A percentile compares a stretch with the other conserved stretches of the same genome.
These are phyloP conservation scores for Eucalyptus urophylla DNA, from an alignment of 345 rosid species.

Conservation along the genomic window DNA sequence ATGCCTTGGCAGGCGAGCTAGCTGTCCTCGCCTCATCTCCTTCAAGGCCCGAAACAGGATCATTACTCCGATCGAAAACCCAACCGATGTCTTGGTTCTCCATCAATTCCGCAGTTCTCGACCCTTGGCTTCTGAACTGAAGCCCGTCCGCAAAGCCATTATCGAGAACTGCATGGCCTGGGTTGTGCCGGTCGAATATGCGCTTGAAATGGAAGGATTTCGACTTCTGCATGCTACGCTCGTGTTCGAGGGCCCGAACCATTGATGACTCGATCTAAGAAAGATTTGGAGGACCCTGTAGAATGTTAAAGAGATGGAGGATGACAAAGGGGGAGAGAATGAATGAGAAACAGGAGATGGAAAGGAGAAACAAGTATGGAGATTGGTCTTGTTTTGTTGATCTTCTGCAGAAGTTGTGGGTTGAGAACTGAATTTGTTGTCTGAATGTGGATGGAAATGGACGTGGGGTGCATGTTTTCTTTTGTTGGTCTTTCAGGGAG, in stretches of 20 bases:
- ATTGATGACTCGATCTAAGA: constrained; percentile 2
- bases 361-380: background rate
- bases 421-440: background rate
- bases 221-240: constrained; percentile 28
- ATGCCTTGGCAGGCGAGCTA: background rate
- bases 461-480: constrained; percentile 14
- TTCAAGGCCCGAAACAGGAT: background rate
- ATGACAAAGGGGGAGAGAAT: background rate
- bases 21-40: background rate
- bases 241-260: constrained; percentile 56
- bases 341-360: background rate
- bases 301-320: background rate
- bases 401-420: background rate
- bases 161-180: background rate
- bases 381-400: background rate
- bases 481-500: background rate
- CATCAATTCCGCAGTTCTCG: background rate
- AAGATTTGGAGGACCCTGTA: background rate
- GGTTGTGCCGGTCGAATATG: constrained; percentile 29
- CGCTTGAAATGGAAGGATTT: constrained; percentile 30
- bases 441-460: background rate
- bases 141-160: background rate
- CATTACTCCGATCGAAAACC: background rate
- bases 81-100: background rate
- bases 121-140: background rate